Evolutionary conservation across 23 red algal genomes (phyloP), one percentile per base, ranked within the genome.

Genomic region (Pyropia yezoensis): DNA sequence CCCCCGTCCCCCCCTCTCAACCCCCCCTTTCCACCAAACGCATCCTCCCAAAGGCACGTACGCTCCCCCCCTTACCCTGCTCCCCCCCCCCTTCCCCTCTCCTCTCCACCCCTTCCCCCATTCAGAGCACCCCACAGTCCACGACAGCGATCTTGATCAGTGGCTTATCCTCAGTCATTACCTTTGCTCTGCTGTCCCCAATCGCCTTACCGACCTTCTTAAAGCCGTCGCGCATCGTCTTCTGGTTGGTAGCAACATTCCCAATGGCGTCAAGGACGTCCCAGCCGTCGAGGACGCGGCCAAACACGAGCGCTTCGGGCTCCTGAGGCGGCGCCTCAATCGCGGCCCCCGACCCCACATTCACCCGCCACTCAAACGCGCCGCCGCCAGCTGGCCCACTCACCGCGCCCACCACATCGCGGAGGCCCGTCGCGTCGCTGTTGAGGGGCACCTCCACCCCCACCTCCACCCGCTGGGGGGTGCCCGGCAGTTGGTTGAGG

Each of bases 101-200:
- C 4, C 39, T 8, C 39, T 13, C 39, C 4, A 1, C 39, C 39
- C 0, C 39, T 13, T 13, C 39, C 39, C 39, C 39, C 4, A 6
- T 13, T 47, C 39, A 47, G 0, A 66, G 19, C 45, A 69, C 27
- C 23, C 23, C 23, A 24, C 65, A 69, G 17, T 69, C 65, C 22
- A 69, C 14, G 65, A 69, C 51, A 49, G 33, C 33, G 0, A 69
- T 49, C 51, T 69, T 69, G 45, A 33, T 33, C 47, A 69, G 22
- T 19, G 65, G 65, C 19, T 49, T 33, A 33, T 49, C 47, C 22
- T 33, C 51, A 12, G 65, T 39, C 22, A 23, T 50, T 1, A 82
- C 67, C 4, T 81, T 80, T 21, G 87, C 87, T 6, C 87, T 61
- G 12, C 64, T 49, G 64, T 91, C 87, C 24, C 87, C 87, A 67